Percentiles rank a stretch among this genome's conserved stretches.
Evolutionary conservation across 345 rosid genomes (phyloP).

Genomic region (Aquilaria malaccensis): DNA sequence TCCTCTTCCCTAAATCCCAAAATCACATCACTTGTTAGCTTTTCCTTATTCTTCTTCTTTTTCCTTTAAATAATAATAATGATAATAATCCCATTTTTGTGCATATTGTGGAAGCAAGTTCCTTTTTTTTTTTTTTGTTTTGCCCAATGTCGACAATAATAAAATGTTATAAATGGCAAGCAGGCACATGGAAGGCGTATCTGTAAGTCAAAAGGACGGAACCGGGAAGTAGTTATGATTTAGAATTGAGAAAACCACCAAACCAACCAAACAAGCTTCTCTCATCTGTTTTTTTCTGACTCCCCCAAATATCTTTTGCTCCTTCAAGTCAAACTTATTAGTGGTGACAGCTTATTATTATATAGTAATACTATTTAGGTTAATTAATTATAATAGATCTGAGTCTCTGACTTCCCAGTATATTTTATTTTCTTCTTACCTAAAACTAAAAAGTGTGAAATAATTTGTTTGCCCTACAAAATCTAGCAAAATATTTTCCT

Average conservation of each 20-base stretch:
- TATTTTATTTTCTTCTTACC: no score
- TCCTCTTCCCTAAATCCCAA: conserved; percentile 54
- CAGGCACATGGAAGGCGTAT: not conserved
- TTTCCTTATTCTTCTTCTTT: not conserved
- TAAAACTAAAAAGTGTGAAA: no score
- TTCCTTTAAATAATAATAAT: not conserved
- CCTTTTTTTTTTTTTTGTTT: not conserved
- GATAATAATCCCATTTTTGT: not conserved
- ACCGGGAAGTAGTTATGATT: not conserved
- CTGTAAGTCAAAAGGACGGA: not conserved
- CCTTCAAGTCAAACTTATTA: no score
- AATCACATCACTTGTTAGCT: conserved; percentile 4
- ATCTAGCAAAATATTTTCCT: no score
- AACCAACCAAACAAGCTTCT: conserved; percentile 1
- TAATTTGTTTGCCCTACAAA: no score
- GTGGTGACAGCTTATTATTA: no score
- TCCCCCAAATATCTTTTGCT: no score
- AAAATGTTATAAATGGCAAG: no score
- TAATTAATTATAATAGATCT: no score
- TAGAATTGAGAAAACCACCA: not conserved
- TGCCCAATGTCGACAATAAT: not conserved
- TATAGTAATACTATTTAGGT: no score
- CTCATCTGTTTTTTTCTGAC: conserved; percentile 5
- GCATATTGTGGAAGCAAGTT: no score
- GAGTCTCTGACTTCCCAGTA: no score